These are phyloP conservation scores for Leccinum variicolor DNA, from an alignment of 768 basidiomycete species.

Conservation along the genomic window DNA sequence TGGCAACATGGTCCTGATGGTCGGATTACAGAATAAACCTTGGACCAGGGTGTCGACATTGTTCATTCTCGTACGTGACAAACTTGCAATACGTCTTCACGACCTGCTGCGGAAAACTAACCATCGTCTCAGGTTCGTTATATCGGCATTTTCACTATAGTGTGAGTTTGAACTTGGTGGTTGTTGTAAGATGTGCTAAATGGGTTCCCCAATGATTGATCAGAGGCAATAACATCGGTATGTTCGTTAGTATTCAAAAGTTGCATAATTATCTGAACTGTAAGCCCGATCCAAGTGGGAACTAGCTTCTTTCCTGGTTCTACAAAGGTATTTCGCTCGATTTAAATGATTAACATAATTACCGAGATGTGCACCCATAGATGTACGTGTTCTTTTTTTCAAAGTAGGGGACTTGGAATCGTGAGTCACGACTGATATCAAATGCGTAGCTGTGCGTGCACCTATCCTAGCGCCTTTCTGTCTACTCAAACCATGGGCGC, in stretches of 20 bases:
- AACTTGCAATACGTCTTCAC: neutral
- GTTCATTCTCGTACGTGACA: slow-evolving; percentile 5
- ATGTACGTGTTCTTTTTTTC: neutral
- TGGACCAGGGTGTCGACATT: slow-evolving; percentile 10
- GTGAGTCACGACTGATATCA: neutral
- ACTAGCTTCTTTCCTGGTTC: neutral
- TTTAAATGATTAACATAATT: neutral
- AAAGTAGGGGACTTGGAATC: too few species aligned
- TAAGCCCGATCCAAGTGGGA: neutral
- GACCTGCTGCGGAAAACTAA: neutral
- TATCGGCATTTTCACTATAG: neutral
- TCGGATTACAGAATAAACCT: neutral
- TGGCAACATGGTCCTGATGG: neutral
- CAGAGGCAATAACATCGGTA: neutral
- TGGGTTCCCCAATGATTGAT: neutral
- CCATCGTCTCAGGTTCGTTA: slow-evolving; percentile 8
- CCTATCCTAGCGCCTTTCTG: neutral
- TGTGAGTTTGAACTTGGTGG: neutral
- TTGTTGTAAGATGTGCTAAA: neutral
- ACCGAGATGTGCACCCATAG: neutral
- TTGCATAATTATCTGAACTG: neutral
- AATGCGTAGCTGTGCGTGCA: neutral
- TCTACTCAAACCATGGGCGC: neutral
- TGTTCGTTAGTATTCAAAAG: neutral
- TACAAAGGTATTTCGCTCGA: neutral